These are phyloP conservation scores for Psidium guajava DNA, from an alignment of 345 rosid genomes.

Conservation along the genomic window DNA sequence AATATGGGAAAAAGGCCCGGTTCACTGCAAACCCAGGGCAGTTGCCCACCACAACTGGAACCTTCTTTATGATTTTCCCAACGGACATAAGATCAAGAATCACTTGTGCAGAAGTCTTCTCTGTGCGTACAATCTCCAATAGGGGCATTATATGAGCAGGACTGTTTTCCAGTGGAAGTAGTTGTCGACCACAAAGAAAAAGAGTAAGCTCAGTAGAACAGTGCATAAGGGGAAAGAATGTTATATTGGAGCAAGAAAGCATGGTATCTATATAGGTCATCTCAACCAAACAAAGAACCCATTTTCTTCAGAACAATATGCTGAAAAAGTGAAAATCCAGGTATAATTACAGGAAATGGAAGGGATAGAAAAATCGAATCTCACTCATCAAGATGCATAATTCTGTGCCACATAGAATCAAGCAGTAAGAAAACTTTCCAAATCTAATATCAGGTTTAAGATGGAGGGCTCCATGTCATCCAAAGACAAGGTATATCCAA, in stretches of 20 bases:
- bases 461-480: neutral
- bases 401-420: neutral
- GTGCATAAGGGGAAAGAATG: neutral
- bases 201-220: neutral
- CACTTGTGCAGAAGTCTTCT: constrained; percentile 76
- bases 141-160: constrained; percentile 98
- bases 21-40: constrained; percentile 96
- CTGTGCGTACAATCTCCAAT: constrained; percentile 81
- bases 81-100: constrained; percentile 85
- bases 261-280: neutral
- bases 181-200: neutral
- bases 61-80: constrained; percentile 80
- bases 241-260: neutral
- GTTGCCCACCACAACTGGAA: constrained; percentile 93
- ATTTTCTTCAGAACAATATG: neutral
- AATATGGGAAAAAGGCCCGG: constrained; percentile 78
- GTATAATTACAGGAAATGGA: neutral
- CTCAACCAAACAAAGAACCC: neutral
- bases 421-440: neutral
- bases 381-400: neutral
- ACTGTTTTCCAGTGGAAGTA: constrained; percentile 28
- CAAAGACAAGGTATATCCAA: neutral
- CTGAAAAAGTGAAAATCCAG: neutral
- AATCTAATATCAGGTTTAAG: neutral
- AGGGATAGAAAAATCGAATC: neutral